Conservation (phyloP, 2,329 filamentous ascomycete species). For the Aspergillus quadrilineatus region DNA sequence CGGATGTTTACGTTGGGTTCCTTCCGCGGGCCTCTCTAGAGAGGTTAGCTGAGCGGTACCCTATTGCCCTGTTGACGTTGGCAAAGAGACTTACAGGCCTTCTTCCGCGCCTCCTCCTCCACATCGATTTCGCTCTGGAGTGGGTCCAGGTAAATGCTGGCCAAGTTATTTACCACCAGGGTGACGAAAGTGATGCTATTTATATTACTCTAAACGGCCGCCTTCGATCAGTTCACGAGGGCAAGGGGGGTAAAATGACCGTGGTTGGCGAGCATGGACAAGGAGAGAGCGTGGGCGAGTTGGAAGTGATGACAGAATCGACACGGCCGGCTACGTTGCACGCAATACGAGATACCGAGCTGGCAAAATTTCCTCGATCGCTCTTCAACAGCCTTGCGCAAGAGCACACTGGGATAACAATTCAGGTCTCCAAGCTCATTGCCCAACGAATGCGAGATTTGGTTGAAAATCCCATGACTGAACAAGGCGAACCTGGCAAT, state of each 20-base stretch:
- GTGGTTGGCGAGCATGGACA: conserved; percentile 93
- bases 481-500: conserved; percentile 61
- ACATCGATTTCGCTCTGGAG: conserved; percentile 97
- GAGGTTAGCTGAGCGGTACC: conserved; percentile 87
- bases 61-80: conserved; percentile 90
- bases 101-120: conserved; percentile 82
- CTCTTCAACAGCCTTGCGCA: conserved; percentile 96
- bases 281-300: conserved; percentile 93
- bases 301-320: conserved; percentile 95
- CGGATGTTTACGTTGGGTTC: conserved; percentile 97
- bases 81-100: conserved; percentile 90
- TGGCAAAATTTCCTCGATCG: conserved; percentile 93
- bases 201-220: conserved; percentile 97
- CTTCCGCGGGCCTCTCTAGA: conserved; percentile 82
- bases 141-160: conserved; percentile 97
- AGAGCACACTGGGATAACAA: conserved; percentile 96
- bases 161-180: conserved; percentile 89
- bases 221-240: conserved; percentile 78
- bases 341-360: conserved; percentile 92
- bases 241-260: conserved; percentile 75
- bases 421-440: conserved; percentile 98
- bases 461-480: conserved; percentile 74
- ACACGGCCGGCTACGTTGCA: conserved; percentile 86
- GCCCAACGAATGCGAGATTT: conserved; percentile 89
- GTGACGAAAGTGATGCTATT: conserved; percentile 95